Evolutionary conservation across 768 basidiomycete genomes (phyloP), one percentile per base, ranked within the genome.

Genomic region (Kwoniella sp.): DNA sequence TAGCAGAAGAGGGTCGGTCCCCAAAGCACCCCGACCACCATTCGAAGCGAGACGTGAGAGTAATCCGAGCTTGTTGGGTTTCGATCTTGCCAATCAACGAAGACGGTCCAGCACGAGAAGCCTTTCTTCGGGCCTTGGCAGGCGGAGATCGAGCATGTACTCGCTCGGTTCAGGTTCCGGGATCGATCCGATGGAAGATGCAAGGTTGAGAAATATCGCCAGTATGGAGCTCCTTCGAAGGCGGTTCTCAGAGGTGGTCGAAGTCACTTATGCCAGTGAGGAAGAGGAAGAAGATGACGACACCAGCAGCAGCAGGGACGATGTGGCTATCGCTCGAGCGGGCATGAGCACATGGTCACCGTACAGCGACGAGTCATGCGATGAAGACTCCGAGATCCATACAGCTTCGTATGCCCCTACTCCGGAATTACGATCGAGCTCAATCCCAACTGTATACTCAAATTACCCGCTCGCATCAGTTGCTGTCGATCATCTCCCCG

Each of bases 181-280:
- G 27, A 50, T 74, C 22, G 74, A 77, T 44, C 65, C 71, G 10
- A 53, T 62, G 10, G 74, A 76, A 46, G 74, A 71, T 19, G 48
- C 56, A 2, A n/a, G 74, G 25, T 30, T 76, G 40, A 24, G 68
- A 21, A 70, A 66, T 44, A 65, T 77, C 19, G 66, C 62, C 17
- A 70, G 68, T 56, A 69, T 77, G 65, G 59, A 64, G 9, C 21
- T 58, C n/a, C 65, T 77, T 3, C 25, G 69, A 36, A 22, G 76
- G 26, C 48, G 72, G 27, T 77, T 76, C 62, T 72, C 68, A 19
- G 74, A 77, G 44, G 74, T 74, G 12, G 76, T 77, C 44, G 74
- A 77, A 49, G 72, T 77, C 1, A 68, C 68, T 8, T 55, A 47
- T 22, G 58, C 65, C 12, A 60, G 58, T 17, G 50, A 59, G 13